Evolutionary conservation across 371 early-diverging fungal genomes (phyloP).

Genomic region (Circinella minor): DNA sequence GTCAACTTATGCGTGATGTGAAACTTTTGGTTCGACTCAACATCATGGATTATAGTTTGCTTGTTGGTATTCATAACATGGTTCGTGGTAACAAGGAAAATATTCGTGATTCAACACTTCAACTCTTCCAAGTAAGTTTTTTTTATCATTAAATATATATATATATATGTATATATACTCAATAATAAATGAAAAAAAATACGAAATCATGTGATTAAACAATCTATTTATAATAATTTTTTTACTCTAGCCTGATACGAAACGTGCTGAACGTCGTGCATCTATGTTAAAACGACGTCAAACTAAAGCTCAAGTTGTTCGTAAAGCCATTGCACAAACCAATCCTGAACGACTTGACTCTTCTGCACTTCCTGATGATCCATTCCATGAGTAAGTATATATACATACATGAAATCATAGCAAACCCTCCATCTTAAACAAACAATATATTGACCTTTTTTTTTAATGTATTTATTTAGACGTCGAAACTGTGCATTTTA

Average conservation of each 20-base stretch:
- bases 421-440: too few species aligned
- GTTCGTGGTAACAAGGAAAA: slow-evolving; percentile 86
- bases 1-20: slow-evolving; percentile 89
- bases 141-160: not conserved
- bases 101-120: slow-evolving; percentile 86
- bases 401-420: too few species aligned
- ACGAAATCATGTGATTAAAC: not conserved
- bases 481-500: slow-evolving; percentile 84
- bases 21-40: slow-evolving; percentile 85
- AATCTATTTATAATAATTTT: not conserved
- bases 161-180: not conserved
- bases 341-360: slow-evolving; percentile 72
- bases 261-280: slow-evolving; percentile 48
- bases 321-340: slow-evolving; percentile 73
- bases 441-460: not conserved
- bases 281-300: slow-evolving; percentile 55
- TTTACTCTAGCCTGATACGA: slow-evolving; percentile 49
- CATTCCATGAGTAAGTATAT: slow-evolving; percentile 43
- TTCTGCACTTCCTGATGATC: slow-evolving; percentile 58
- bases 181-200: slow-evolving; percentile 19
- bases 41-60: slow-evolving; percentile 89
- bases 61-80: slow-evolving; percentile 91
- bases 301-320: slow-evolving; percentile 71
- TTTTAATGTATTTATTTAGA: slow-evolving; percentile 29
- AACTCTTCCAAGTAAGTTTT: slow-evolving; percentile 71